A percentile compares a stretch with the other conserved stretches of the same genome.
Evolutionary conservation across 306 rosid genomes (phyloP).

Genomic region (Cucurbita ficifolia): DNA sequence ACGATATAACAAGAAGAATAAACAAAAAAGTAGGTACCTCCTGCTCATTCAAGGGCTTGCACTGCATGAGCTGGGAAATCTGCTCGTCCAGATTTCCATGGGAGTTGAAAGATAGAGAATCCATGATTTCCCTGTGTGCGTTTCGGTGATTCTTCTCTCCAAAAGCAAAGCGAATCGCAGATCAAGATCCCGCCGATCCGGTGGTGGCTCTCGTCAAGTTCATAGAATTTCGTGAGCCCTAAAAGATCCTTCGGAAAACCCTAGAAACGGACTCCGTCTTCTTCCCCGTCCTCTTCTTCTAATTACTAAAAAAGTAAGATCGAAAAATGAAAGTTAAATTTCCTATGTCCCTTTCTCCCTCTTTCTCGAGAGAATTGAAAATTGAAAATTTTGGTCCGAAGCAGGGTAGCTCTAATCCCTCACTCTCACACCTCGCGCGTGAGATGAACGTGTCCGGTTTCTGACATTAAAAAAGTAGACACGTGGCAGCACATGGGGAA

Average conservation of each 20-base stretch:
- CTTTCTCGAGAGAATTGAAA: neutral
- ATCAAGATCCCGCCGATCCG: constrained; percentile 24
- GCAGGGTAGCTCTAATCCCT: neutral
- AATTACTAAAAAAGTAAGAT: neutral
- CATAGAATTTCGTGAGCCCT: constrained; percentile 34
- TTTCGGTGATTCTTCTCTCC: neutral
- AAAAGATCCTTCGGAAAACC: constrained; percentile 11
- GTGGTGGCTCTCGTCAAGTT: constrained; percentile 16
- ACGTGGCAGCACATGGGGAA: neutral
- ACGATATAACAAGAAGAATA: neutral
- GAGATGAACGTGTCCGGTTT: neutral
- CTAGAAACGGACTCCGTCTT: constrained; percentile 10
- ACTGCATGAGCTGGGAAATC: constrained; percentile 97
- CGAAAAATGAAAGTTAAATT: neutral
- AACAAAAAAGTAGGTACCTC: constrained; percentile 30
- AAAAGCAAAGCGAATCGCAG: constrained; percentile 5
- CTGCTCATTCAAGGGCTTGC: constrained; percentile 94
- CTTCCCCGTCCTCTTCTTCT: neutral
- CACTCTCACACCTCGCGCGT: neutral
- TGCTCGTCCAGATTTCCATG: constrained; percentile 81
- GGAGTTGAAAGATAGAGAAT: constrained; percentile 68
- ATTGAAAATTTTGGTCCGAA: neutral
- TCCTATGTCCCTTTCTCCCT: neutral
- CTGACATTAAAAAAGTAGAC: accelerated
- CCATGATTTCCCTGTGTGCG: constrained; percentile 26